These are phyloP conservation scores for Haematococcus lacustris DNA, from an alignment of 139 green algal genomes.

Conservation along the genomic window DNA sequence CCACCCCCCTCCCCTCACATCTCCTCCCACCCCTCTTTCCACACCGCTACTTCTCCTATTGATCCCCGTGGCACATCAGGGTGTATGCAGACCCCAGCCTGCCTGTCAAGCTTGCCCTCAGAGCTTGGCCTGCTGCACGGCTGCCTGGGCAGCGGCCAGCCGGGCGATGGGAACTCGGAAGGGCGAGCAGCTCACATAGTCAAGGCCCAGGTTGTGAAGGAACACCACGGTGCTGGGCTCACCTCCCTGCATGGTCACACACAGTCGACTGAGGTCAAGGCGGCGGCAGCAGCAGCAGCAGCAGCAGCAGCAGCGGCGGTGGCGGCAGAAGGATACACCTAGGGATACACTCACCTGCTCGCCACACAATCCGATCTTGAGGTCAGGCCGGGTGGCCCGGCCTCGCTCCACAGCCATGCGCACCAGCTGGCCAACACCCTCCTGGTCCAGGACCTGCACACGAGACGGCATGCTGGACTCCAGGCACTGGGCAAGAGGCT, in stretches of 20 bases:
- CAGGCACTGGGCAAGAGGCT: too few species aligned
- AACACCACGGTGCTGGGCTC: conserved; percentile 7
- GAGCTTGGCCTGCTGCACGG: too few species aligned
- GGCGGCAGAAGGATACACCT: too few species aligned
- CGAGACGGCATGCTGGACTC: too few species aligned
- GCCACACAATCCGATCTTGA: conserved; percentile 84
- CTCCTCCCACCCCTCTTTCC: too few species aligned
- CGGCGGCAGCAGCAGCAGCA: too few species aligned
- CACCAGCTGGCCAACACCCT: conserved; percentile 83
- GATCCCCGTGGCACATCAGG: too few species aligned
- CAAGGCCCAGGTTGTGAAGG: conserved; percentile 37
- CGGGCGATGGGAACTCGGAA: conserved; percentile 85
- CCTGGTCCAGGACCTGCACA: conserved; percentile 52
- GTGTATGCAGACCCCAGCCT: too few species aligned
- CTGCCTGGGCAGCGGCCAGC: conserved; percentile 80
- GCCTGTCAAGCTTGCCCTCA: too few species aligned
- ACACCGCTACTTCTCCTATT: too few species aligned
- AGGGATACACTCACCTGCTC: conserved; percentile 88
- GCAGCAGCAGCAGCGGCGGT: too few species aligned
- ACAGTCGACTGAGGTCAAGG: not conserved
- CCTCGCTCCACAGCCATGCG: conserved; percentile 65
- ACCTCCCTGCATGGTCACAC: conserved; percentile 4
- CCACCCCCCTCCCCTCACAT: too few species aligned
- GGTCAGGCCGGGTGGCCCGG: conserved; percentile 42
- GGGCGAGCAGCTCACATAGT: conserved; percentile 85